Evolutionary conservation across 2,329 filamentous ascomycete species (phyloP).

Genomic region (Botrytis cinerea): DNA sequence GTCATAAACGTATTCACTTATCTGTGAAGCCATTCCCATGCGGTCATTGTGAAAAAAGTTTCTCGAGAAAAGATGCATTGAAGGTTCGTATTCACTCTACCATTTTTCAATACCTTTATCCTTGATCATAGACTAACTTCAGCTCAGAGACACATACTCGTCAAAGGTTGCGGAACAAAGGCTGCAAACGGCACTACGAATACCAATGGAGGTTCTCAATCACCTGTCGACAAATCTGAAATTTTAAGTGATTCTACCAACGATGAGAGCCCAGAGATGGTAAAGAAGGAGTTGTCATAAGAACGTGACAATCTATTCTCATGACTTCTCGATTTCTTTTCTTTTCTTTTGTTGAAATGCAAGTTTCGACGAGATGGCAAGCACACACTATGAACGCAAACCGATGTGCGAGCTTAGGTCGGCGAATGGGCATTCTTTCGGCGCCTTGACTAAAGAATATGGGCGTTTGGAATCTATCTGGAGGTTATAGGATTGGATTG

Average conservation of each 20-base stretch:
- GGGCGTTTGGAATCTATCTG: slow-evolving; percentile 18
- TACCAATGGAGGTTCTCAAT: slow-evolving; percentile 35
- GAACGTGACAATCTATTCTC: not conserved
- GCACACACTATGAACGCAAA: slow-evolving; percentile 7
- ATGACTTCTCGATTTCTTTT: slow-evolving; percentile 3
- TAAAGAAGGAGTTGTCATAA: slow-evolving; percentile 36
- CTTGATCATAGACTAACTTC: slow-evolving; percentile 36
- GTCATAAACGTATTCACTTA: slow-evolving; percentile 92
- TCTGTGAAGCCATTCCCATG: slow-evolving; percentile 96
- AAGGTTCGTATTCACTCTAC: slow-evolving; percentile 67
- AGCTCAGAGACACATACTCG: slow-evolving; percentile 63
- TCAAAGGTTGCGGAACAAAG: slow-evolving; percentile 65
- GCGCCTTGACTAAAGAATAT: slow-evolving; percentile 11
- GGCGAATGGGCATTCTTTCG: not conserved
- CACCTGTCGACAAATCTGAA: slow-evolving; percentile 39
- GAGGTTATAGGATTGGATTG: not conserved
- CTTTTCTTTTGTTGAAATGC: not conserved
- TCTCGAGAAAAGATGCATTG: slow-evolving; percentile 92
- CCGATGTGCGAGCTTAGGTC: not conserved
- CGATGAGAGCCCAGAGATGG: slow-evolving; percentile 34
- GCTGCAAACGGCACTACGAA: slow-evolving; percentile 29
- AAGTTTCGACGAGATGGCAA: not conserved
- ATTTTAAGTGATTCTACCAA: slow-evolving; percentile 40
- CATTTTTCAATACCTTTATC: slow-evolving; percentile 26
- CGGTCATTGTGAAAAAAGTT: slow-evolving; percentile 89